Conservation (phyloP, 345 rosid genomes). For the Hibiscus trionum region DNA sequence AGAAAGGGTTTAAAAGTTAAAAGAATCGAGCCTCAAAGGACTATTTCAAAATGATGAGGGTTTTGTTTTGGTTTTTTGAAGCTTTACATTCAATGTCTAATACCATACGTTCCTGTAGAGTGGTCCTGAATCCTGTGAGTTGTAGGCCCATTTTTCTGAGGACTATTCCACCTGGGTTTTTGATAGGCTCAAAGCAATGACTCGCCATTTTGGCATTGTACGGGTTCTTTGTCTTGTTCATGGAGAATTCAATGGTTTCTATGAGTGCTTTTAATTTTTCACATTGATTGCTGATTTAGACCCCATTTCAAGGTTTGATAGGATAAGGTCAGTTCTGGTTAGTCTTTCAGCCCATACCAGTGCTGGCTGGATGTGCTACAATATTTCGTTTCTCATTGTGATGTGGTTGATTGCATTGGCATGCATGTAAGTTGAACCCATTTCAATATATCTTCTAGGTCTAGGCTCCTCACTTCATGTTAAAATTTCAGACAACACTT, state of each 20-base stretch:
- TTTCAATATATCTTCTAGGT: too few species aligned
- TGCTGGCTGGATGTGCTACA: too few species aligned
- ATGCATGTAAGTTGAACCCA: neutral
- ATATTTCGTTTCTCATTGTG: too few species aligned
- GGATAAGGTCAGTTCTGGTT: neutral
- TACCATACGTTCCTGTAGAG: neutral
- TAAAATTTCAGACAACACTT: neutral
- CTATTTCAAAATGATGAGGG: neutral
- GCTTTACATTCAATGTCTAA: neutral
- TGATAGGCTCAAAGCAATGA: neutral
- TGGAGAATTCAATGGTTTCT: neutral
- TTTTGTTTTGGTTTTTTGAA: neutral
- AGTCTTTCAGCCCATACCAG: neutral
- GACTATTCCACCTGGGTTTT: neutral
- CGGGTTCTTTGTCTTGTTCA: slow-evolving; percentile 36
- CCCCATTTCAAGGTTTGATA: neutral
- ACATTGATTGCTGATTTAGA: slow-evolving; percentile 17
- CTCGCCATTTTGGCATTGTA: neutral
- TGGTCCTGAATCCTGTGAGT: slow-evolving; percentile 7
- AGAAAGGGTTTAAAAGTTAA: too few species aligned
- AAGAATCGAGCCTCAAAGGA: too few species aligned
- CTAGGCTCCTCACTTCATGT: too few species aligned
- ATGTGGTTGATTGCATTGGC: neutral
- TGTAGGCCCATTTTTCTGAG: neutral
- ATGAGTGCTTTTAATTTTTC: neutral